Evolutionary conservation across 768 basidiomycete genomes (phyloP).

Genomic region (Pleurotus cornucopiae): DNA sequence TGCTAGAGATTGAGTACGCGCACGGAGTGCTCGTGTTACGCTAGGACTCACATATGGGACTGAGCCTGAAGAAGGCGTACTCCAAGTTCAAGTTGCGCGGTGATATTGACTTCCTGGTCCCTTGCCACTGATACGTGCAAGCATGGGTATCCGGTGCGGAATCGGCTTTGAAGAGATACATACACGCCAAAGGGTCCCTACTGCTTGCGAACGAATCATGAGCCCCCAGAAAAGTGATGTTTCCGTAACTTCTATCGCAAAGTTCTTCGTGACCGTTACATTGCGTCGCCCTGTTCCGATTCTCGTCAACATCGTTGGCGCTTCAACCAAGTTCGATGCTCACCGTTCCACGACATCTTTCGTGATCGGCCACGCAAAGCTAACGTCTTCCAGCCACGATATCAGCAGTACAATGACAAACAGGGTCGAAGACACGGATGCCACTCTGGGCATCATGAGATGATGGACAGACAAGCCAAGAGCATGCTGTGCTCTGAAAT

Average conservation of each 20-base stretch:
- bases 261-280: slow-evolving; percentile 68
- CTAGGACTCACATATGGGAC: slow-evolving; percentile 33
- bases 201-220: slow-evolving; percentile 56
- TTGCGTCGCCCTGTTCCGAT: slow-evolving; percentile 29
- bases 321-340: too few relatives aligned
- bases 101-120: slow-evolving; percentile 48
- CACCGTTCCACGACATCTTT: too few relatives aligned
- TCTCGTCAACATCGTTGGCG: too few relatives aligned
- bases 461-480: too few relatives aligned
- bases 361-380: too few relatives aligned
- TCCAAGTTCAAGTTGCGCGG: slow-evolving; percentile 45
- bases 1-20: slow-evolving; percentile 2
- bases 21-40: background rate
- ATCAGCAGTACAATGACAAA: too few relatives aligned
- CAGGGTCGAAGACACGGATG: too few relatives aligned
- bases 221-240: slow-evolving; percentile 42
- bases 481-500: too few relatives aligned
- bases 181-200: slow-evolving; percentile 39
- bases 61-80: slow-evolving; percentile 56
- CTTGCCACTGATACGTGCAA: slow-evolving; percentile 18
- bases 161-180: slow-evolving; percentile 13
- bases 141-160: background rate
- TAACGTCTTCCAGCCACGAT: too few relatives aligned
- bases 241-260: slow-evolving; percentile 52
- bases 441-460: too few relatives aligned